These are phyloP conservation scores for Massarina eburnea DNA, from an alignment of 2,329 filamentous ascomycete species.

Conservation along the genomic window DNA sequence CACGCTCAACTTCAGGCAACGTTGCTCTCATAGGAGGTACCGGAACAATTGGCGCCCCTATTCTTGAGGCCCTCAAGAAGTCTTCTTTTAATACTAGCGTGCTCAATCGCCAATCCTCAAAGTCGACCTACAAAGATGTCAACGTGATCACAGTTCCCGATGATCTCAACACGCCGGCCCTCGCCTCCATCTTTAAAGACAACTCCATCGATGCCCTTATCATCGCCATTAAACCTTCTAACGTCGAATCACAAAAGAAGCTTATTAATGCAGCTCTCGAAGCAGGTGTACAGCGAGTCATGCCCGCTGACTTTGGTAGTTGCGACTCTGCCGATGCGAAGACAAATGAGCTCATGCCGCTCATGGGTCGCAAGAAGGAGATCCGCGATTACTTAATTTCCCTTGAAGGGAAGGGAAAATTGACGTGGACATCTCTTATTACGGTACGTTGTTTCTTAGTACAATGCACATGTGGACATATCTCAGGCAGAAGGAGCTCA, in stretches of 20 bases:
- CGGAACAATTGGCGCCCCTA: constrained; percentile 36
- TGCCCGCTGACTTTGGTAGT: constrained; percentile 62
- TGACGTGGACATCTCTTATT: constrained; percentile 64
- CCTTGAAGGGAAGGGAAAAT: constrained; percentile 41
- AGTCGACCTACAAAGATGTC: constrained; percentile 45
- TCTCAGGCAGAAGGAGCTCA: no score
- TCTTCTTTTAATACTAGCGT: constrained; percentile 37
- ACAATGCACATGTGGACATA: no score
- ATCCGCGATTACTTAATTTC: constrained; percentile 50
- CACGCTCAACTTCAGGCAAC: no score
- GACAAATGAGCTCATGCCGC: constrained; percentile 50
- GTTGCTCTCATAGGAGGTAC: constrained; percentile 47
- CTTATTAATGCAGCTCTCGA: constrained; percentile 61
- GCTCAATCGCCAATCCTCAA: constrained; percentile 38
- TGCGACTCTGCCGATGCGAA: constrained; percentile 46
- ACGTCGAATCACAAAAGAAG: constrained; percentile 49
- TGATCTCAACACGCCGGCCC: constrained; percentile 34
- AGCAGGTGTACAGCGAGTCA: constrained; percentile 61
- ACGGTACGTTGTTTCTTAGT: no score
- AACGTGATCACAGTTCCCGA: constrained; percentile 45
- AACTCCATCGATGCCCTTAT: constrained; percentile 52
- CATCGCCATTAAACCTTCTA: constrained; percentile 52
- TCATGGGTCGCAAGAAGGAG: constrained; percentile 55
- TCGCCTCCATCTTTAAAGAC: constrained; percentile 46
- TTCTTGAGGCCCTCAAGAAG: constrained; percentile 35